A percentile compares a stretch with the other conserved stretches of the same genome.
phyloP scores from a whole-genome alignment of 805 yeast species.

The Hanseniaspora pseudoguilliermondii region DNA sequence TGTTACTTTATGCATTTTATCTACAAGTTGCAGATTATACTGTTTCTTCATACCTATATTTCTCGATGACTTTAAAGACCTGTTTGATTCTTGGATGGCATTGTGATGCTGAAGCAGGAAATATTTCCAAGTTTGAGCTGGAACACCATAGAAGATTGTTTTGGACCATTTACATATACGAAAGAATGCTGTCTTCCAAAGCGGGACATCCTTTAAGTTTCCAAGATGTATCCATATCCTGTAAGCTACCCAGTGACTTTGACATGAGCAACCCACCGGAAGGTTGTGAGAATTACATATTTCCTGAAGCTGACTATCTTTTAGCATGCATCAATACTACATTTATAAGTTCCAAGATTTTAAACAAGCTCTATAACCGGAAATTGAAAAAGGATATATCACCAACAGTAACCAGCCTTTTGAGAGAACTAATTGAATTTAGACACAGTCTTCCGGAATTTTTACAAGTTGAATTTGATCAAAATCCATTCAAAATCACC shows the following conservation, averaged over 20 bases:
- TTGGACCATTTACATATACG: constrained; percentile 79
- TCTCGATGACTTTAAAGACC: constrained; percentile 62
- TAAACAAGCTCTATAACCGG: constrained; percentile 56
- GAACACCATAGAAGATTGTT: constrained; percentile 75
- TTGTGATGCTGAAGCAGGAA: constrained; percentile 66
- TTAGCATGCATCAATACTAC: constrained; percentile 67
- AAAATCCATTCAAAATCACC: constrained; percentile 39
- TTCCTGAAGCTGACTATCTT: constrained; percentile 67
- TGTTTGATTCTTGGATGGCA: constrained; percentile 67
- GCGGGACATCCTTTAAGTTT: constrained; percentile 70
- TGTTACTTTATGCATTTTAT: constrained; percentile 63
- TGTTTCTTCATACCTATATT: constrained; percentile 66
- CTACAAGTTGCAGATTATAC: constrained; percentile 77
- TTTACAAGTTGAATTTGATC: constrained; percentile 51
- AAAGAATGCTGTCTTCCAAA: constrained; percentile 69
- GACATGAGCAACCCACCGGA: constrained; percentile 51
- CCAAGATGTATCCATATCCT: constrained; percentile 69
- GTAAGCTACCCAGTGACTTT: constrained; percentile 62
- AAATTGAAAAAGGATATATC: constrained; percentile 66
- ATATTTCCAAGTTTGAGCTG: constrained; percentile 51
- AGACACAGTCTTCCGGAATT: constrained; percentile 51
- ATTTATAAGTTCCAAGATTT: constrained; percentile 61
- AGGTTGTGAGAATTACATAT: constrained; percentile 52
- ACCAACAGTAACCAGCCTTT: constrained; percentile 59
- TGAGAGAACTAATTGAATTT: constrained; percentile 56